Conservation (phyloP, 2,329 filamentous ascomycete genomes). For the Beauveria varroae region DNA sequence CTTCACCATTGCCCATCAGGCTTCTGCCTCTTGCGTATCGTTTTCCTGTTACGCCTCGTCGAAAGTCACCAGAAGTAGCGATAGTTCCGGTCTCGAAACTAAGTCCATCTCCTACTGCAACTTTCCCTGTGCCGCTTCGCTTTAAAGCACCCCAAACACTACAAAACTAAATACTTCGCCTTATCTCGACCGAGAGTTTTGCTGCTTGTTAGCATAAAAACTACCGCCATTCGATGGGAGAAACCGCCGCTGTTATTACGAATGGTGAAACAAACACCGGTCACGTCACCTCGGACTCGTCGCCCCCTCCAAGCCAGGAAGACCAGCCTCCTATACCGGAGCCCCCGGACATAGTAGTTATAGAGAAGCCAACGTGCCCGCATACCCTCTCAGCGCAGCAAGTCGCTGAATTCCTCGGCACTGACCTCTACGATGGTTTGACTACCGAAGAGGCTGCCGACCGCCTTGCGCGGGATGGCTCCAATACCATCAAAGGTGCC, state of each 20-base stretch:
- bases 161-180: neutral
- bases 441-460: constrained; percentile 52
- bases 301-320: constrained; percentile 27
- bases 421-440: constrained; percentile 51
- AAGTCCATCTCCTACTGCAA: neutral
- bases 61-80: neutral
- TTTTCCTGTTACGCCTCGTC: constrained; percentile 2
- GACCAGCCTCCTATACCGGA: constrained; percentile 34
- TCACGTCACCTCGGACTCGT: constrained; percentile 28
- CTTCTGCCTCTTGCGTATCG: constrained; percentile 12
- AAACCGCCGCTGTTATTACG: constrained; percentile 29
- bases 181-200: neutral
- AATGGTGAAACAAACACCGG: constrained; percentile 35
- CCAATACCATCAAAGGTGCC: constrained; percentile 64
- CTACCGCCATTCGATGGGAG: constrained; percentile 35
- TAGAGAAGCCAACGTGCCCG: constrained; percentile 28
- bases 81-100: neutral
- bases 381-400: constrained; percentile 29
- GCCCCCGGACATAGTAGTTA: constrained; percentile 26
- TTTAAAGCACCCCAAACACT: neutral
- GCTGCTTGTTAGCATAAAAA: constrained; percentile 14
- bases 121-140: constrained; percentile 13
- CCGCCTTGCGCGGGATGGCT: constrained; percentile 59
- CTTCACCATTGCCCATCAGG: constrained; percentile 9
- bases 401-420: constrained; percentile 31